Percentiles rank a stretch among this genome's conserved stretches.
phyloP scores from a whole-genome alignment of 2,329 filamentous ascomycete species.

The Aureobasidium sp. region DNA sequence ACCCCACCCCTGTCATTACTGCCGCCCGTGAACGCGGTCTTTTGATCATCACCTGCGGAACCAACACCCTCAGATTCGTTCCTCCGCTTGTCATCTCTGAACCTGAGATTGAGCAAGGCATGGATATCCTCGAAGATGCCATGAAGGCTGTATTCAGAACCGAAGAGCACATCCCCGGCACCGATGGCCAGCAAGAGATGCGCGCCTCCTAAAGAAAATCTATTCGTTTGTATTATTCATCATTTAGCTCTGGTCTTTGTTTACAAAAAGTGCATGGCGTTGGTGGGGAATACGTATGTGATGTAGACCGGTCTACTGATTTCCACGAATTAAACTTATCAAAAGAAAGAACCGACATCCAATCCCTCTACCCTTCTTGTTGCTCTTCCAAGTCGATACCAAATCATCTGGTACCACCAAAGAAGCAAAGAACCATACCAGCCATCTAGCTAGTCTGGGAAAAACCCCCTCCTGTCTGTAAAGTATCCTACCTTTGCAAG shows the following conservation, averaged over 20 bases:
- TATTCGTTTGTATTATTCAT: neutral
- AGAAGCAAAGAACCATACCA: no score
- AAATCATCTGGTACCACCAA: no score
- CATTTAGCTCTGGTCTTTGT: neutral
- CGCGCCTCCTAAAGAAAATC: conserved; percentile 3
- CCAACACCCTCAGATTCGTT: conserved; percentile 85
- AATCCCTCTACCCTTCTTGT: no score
- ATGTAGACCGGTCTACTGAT: neutral
- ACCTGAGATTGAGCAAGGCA: conserved; percentile 67
- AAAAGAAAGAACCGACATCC: no score
- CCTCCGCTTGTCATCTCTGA: conserved; percentile 75
- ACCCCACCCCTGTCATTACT: conserved; percentile 66
- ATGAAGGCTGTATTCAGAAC: conserved; percentile 47
- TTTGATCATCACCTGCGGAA: conserved; percentile 84
- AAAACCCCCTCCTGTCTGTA: no score
- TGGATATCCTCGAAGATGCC: conserved; percentile 65
- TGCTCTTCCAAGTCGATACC: no score
- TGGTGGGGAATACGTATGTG: neutral
- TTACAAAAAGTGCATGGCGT: neutral
- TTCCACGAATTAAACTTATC: neutral
- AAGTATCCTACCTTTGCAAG: no score
- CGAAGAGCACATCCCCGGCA: conserved; percentile 28
- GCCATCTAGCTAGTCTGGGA: no score
- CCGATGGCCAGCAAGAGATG: conserved; percentile 39
- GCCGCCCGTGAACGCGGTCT: conserved; percentile 81